Evolutionary conservation across 2,329 filamentous ascomycete species (phyloP).

Genomic region (Colletotrichum sp.): DNA sequence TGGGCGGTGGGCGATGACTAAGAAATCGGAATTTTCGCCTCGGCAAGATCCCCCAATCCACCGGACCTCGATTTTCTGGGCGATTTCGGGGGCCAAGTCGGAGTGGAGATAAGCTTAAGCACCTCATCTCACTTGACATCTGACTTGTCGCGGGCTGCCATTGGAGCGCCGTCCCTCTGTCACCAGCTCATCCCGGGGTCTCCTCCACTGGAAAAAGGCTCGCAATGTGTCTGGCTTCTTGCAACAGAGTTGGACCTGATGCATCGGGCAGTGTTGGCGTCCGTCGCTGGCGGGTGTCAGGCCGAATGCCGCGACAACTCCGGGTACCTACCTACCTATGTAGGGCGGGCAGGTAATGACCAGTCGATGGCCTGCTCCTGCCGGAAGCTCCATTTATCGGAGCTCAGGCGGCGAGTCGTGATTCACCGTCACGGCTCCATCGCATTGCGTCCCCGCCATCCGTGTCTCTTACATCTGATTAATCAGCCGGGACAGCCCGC

Average conservation of each 20-base stretch:
- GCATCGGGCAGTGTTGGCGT: not conserved
- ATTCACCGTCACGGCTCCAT: conserved; percentile 17
- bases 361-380: not conserved
- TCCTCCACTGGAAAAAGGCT: not conserved
- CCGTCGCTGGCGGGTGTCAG: not conserved
- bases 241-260: not conserved
- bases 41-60: not conserved
- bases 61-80: not conserved
- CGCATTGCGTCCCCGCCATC: not conserved
- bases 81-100: conserved; percentile 1
- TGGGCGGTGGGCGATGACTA: not conserved
- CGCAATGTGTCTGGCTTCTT: not conserved
- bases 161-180: not conserved
- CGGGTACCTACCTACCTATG: not conserved
- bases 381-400: conserved; percentile 19
- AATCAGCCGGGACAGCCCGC: conserved; percentile 12
- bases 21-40: not conserved
- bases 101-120: conserved; percentile 16
- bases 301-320: conserved; percentile 6
- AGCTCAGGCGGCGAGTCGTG: conserved; percentile 11
- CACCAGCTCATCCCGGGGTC: not conserved
- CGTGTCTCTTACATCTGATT: conserved; percentile 10
- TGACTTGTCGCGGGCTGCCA: conserved; percentile 2
- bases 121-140: conserved; percentile 3
- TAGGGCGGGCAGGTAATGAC: not conserved